Conservation (phyloP, 164 flowering plant species). For the Warburgia ugandensis region DNA sequence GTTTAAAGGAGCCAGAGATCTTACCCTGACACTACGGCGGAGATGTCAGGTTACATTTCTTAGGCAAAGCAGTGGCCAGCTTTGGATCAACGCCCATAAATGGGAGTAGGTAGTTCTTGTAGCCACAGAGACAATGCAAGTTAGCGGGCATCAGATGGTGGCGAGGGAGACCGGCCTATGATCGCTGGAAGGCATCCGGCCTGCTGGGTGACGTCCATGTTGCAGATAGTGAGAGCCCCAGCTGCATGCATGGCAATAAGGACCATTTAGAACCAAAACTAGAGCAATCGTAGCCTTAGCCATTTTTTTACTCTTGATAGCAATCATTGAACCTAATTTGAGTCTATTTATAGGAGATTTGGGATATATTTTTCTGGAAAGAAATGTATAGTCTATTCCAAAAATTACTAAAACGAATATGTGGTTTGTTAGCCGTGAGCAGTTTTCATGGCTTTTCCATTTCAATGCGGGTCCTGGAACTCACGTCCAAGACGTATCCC, state of each 20-base stretch:
- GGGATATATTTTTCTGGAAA: too few species aligned
- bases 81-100: conserved; percentile 37
- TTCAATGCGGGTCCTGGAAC: too few species aligned
- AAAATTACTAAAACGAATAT: too few species aligned
- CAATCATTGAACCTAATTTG: too few species aligned
- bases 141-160: conserved; percentile 41
- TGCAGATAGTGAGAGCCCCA: conserved; percentile 30
- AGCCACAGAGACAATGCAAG: conserved; percentile 42
- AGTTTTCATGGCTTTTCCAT: too few species aligned
- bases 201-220: conserved; percentile 32
- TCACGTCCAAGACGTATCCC: too few species aligned
- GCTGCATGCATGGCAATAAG: conserved; percentile 15
- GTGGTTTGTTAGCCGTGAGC: too few species aligned
- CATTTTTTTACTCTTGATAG: too few species aligned
- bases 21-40: conserved; percentile 32
- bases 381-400: too few species aligned
- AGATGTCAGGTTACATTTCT: conserved; percentile 28
- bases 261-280: conserved; percentile 10
- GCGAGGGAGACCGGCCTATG: conserved; percentile 23
- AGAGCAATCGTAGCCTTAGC: conserved; percentile 2
- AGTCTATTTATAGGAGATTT: too few species aligned
- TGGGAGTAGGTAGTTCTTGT: conserved; percentile 30
- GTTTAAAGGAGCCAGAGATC: too few species aligned
- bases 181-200: conserved; percentile 44
- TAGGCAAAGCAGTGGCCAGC: conserved; percentile 42